phyloP scores from a whole-genome alignment of 257 asterid genomes.

The Przewalskia tangutica region DNA sequence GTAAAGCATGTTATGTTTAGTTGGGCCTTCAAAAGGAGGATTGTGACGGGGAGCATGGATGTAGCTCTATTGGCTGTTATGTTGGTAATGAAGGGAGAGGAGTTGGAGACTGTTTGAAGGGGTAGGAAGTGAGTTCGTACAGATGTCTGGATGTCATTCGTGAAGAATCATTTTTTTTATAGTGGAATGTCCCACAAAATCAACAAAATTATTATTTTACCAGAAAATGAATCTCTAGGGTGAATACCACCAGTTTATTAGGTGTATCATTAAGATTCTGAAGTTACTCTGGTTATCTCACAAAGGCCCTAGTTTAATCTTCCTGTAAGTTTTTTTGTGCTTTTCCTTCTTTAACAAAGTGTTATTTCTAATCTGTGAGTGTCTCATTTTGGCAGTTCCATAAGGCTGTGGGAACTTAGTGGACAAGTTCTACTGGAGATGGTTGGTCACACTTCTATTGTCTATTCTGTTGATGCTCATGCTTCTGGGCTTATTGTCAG shows the following conservation, averaged over 20 bases:
- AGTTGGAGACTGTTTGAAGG: neutral
- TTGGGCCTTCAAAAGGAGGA: neutral
- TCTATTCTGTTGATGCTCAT: conserved; percentile 89
- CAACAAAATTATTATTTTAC: too few species aligned
- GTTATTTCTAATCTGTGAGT: conserved; percentile 12
- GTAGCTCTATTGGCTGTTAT: neutral
- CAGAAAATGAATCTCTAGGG: neutral
- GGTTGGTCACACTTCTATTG: conserved; percentile 94
- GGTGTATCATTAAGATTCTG: neutral
- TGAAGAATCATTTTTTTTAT: neutral
- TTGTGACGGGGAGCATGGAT: neutral
- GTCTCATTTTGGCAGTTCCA: conserved; percentile 49
- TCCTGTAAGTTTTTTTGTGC: neutral
- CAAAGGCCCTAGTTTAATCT: neutral
- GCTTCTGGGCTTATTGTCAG: conserved; percentile 84
- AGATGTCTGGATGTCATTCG: neutral
- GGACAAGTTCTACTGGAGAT: conserved; percentile 86
- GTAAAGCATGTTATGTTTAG: neutral
- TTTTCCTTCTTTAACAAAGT: conserved; percentile 1
- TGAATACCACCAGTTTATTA: neutral
- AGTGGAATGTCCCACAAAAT: too few species aligned
- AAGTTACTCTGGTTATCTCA: neutral
- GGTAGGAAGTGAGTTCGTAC: neutral
- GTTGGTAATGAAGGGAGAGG: neutral
- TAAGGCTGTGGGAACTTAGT: conserved; percentile 75